These are phyloP conservation scores for Leccinum boreale DNA, from an alignment of 768 basidiomycete species.

Conservation along the genomic window DNA sequence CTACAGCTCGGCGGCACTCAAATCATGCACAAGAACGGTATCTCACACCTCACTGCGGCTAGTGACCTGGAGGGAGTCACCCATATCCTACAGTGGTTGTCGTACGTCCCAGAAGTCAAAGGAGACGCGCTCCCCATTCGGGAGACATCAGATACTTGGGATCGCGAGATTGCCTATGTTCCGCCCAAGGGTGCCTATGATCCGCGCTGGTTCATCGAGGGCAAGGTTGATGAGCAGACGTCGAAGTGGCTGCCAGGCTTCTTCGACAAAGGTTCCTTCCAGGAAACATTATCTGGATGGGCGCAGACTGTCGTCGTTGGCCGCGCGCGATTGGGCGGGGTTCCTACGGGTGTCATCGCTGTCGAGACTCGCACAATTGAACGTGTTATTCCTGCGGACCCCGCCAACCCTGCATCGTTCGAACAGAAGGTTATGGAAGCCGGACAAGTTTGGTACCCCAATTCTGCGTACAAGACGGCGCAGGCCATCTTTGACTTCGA, in stretches of 20 bases:
- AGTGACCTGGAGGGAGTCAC: conserved; percentile 96
- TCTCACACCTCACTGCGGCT: conserved; percentile 91
- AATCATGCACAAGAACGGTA: conserved; percentile 99
- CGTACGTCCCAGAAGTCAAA: conserved; percentile 85
- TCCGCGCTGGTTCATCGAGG: conserved; percentile 97
- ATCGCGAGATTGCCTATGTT: conserved; percentile 84
- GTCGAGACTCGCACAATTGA: conserved; percentile 98
- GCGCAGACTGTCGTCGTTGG: conserved; percentile 98
- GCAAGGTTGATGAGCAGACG: conserved; percentile 81
- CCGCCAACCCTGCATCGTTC: conserved; percentile 93
- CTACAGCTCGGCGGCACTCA: conserved; percentile 99
- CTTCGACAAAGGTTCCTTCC: conserved; percentile 97
- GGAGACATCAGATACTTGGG: conserved; percentile 75
- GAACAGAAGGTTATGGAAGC: conserved; percentile 99
- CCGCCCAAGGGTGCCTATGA: conserved; percentile 96
- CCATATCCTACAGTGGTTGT: conserved; percentile 92
- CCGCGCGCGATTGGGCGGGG: conserved; percentile 92
- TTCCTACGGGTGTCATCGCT: conserved; percentile 96
- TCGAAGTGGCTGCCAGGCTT: conserved; percentile 83
- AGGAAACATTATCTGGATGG: conserved; percentile 98
- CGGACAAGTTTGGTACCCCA: conserved; percentile 99
- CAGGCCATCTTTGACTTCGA: conserved; percentile 99
- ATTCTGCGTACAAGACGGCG: conserved; percentile 98
- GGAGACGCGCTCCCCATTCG: conserved; percentile 79
- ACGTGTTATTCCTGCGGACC: conserved; percentile 94